phyloP scores from a whole-genome alignment of 805 yeast genomes.

The Candida sakaeoensis region DNA sequence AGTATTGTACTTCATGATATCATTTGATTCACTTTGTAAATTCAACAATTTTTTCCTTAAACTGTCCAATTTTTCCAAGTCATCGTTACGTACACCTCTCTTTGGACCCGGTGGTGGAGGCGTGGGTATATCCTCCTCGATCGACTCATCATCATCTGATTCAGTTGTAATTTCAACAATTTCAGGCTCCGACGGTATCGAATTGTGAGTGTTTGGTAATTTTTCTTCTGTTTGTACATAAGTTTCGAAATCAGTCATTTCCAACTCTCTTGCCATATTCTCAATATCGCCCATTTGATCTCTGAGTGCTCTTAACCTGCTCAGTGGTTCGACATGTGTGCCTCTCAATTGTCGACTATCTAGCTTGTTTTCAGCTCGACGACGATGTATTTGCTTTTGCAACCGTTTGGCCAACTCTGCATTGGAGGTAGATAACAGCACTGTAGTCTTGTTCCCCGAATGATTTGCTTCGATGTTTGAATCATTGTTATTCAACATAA shows the following conservation, averaged over 20 bases:
- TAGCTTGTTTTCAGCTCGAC: constrained; percentile 43
- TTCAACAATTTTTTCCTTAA: constrained; percentile 56
- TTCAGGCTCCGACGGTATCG: constrained; percentile 15
- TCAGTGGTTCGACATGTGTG: constrained; percentile 66
- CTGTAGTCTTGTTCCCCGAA: constrained; percentile 28
- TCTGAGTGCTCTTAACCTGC: constrained; percentile 68
- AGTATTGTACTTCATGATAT: constrained; percentile 65
- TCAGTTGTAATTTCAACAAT: constrained; percentile 15
- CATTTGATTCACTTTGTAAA: constrained; percentile 72
- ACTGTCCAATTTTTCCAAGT: constrained; percentile 50
- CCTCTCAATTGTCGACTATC: constrained; percentile 45
- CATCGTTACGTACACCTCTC: constrained; percentile 45
- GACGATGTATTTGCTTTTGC: constrained; percentile 43
- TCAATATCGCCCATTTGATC: constrained; percentile 84
- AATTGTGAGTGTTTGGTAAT: constrained; percentile 8
- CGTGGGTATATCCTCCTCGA: constrained; percentile 14
- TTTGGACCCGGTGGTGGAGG: constrained; percentile 26
- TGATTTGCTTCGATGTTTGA: constrained; percentile 32
- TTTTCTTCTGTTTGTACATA: constrained; percentile 17
- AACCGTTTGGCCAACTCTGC: constrained; percentile 37
- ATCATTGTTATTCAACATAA: constrained; percentile 49
- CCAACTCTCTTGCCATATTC: constrained; percentile 79
- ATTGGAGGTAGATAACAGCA: constrained; percentile 31
- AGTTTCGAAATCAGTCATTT: constrained; percentile 72
- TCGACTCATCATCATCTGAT: constrained; percentile 17